Evolutionary conservation across 1,139 yeast species (phyloP).

Genomic region (Pichia sp.): DNA sequence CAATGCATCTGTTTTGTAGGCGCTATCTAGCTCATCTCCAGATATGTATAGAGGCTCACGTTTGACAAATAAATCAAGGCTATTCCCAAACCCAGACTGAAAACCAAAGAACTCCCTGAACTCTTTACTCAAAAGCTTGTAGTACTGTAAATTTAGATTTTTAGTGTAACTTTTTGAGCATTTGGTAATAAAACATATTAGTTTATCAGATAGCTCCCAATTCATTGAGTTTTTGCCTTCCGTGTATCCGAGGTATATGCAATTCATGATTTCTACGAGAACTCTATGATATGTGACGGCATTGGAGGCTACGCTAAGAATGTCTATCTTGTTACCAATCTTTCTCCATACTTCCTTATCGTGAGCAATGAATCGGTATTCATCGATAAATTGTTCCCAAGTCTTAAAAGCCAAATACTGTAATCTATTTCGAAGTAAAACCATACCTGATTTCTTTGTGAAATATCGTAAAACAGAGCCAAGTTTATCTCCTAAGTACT

Average conservation of each 20-base stretch:
- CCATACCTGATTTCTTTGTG: not conserved
- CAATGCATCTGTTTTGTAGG: conserved; percentile 11
- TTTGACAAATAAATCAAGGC: conserved; percentile 17
- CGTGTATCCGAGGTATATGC: conserved; percentile 6
- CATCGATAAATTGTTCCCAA: conserved; percentile 6
- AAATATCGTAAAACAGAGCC: not conserved
- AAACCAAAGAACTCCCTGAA: conserved; percentile 16
- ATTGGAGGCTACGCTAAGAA: not conserved
- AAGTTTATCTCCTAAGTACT: conserved; percentile 7
- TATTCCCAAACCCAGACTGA: conserved; percentile 11
- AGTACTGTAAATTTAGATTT: conserved; percentile 18
- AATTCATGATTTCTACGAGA: conserved; percentile 6
- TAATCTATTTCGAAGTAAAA: not conserved
- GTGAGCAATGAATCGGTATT: not conserved
- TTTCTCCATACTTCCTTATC: conserved; percentile 7
- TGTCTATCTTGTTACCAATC: conserved; percentile 1
- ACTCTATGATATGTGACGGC: conserved; percentile 6
- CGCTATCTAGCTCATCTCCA: not conserved
- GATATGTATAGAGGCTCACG: conserved; percentile 7
- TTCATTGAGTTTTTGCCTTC: not conserved
- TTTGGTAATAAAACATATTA: not conserved
- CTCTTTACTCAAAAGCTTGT: conserved; percentile 21
- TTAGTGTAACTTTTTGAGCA: not conserved
- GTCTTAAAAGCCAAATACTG: not conserved
- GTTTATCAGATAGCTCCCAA: not conserved